Base-by-base conservation (phyloP, 345 rosid genomes). In the Brassica rapa region DNA sequence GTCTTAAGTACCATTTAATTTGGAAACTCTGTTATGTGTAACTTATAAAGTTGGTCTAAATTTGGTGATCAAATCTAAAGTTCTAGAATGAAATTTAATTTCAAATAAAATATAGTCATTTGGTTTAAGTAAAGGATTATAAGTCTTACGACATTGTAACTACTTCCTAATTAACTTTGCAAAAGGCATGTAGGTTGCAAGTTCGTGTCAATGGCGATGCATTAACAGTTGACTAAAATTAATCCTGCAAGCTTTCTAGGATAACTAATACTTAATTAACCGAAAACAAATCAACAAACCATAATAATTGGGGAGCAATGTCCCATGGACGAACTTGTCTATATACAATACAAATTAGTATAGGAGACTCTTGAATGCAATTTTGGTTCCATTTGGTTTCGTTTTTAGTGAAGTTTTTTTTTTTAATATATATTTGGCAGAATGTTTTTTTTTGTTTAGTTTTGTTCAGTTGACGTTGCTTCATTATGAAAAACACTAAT, bases 371-470 rank as follows among this genome's bases (percentile, higher is more conserved):
- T 69, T 61, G 62, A 76, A 66, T 64, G 66, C 66, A 35, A 56
- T 66, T 75, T 33, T 4, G 51, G 57, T 75, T 67, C 11, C 43
- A 2, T 67, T 19, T 75, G 19, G 61, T 59, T 66, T 55, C 25
- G 29, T n/a, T 37, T 51, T 23, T 65, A 19, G 7, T 11, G 30
- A 19, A 1, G 27, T 2, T 51, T 21, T 43, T 6, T 46, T 15
- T 49, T 8, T 51, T 46, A 46, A 8, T 63, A 9, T 49, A 9
- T 41, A 41, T 10, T 9, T 41, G 57, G 57, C 8, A n/a, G 15
- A 51, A 51, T 62, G 33, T 49, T 4, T 55, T 55, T 19, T 19
- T 9, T 4, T 16, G 19, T 25, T 25, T 9, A 62, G 14, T 62
- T 62, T 39, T 3, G 56, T 24, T 59, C 39, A 59, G 39, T 37